Percentiles rank a stretch among this genome's conserved stretches.
Conservation (phyloP, 352 stramenopile genomes). For the Pythium biforme region DNA sequence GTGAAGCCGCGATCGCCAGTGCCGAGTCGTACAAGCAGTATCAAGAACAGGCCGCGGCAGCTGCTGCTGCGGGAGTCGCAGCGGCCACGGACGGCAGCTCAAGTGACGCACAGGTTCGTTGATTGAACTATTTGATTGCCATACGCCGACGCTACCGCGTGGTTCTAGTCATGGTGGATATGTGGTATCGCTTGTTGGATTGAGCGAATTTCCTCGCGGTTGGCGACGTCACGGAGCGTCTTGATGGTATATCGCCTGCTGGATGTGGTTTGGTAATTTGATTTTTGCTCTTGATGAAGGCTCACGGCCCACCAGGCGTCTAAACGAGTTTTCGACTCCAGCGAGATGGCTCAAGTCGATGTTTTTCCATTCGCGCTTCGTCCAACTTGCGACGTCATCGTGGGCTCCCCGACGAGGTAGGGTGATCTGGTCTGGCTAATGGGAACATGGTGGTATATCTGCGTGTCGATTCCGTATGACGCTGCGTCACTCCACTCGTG, state of each 20-base stretch:
- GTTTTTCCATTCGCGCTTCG: neutral
- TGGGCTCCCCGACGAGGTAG: conserved; percentile 12
- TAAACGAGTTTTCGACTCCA: conserved; percentile 27
- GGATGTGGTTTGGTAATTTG: conserved; percentile 33
- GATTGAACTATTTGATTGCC: conserved; percentile 38
- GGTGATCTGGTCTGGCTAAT: conserved; percentile 6
- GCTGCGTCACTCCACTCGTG: neutral
- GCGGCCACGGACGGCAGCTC: conserved; percentile 15
- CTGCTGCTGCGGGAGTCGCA: conserved; percentile 29
- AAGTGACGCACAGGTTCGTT: conserved; percentile 59
- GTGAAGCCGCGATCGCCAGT: conserved; percentile 64
- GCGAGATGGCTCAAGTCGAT: neutral
- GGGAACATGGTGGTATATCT: conserved; percentile 23
- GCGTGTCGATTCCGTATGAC: neutral
- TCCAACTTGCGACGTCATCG: neutral
- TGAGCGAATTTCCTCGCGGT: conserved; percentile 27
- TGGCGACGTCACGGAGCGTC: conserved; percentile 34
- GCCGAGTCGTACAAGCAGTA: conserved; percentile 76
- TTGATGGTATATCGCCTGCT: conserved; percentile 30
- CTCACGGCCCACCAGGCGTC: conserved; percentile 61
- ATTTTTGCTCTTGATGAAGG: conserved; percentile 40
- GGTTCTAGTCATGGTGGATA: conserved; percentile 7
- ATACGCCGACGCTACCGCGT: conserved; percentile 20
- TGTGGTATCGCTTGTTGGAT: conserved; percentile 11
- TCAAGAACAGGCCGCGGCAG: conserved; percentile 41